phyloP scores from a whole-genome alignment of 225 moss, liverwort and hornwort genomes.

The Pseudoscleropodium purum region DNA sequence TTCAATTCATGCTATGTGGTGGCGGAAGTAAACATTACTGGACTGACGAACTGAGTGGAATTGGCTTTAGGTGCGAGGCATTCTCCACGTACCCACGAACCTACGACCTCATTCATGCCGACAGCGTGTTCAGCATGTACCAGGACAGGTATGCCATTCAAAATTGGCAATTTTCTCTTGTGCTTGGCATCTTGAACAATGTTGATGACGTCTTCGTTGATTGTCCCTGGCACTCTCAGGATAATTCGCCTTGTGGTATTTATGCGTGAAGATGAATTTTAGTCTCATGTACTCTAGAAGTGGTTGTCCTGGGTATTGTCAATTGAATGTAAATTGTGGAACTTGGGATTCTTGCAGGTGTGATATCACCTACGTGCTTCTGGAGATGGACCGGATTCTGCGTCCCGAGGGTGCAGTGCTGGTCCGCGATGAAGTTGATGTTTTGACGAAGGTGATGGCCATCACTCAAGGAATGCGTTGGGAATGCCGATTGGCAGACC shows the following conservation, averaged over 20 bases:
- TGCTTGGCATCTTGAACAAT: background rate
- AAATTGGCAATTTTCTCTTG: background rate
- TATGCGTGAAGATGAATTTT: background rate
- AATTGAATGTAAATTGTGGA: background rate
- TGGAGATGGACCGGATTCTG: constrained; percentile 89
- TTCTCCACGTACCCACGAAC: constrained; percentile 94
- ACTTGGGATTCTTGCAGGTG: constrained; percentile 42
- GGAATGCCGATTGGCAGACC: constrained; percentile 83
- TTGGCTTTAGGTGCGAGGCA: constrained; percentile 67
- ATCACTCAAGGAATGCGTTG: constrained; percentile 80
- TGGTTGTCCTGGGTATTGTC: background rate
- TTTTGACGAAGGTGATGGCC: constrained; percentile 62
- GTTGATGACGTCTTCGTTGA: background rate
- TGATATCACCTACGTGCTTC: constrained; percentile 45
- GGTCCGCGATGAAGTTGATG: constrained; percentile 74
- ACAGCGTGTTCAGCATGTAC: constrained; percentile 85
- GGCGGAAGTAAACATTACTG: background rate
- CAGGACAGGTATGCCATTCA: constrained; percentile 57
- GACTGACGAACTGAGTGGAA: background rate
- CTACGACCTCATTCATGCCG: constrained; percentile 79
- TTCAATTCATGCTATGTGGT: background rate
- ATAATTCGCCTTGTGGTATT: background rate
- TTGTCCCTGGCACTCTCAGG: background rate
- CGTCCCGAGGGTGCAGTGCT: constrained; percentile 68
- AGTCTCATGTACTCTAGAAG: too few species aligned